Conservation (phyloP, 2,329 filamentous ascomycete genomes). For the Clarireedia sp. region DNA sequence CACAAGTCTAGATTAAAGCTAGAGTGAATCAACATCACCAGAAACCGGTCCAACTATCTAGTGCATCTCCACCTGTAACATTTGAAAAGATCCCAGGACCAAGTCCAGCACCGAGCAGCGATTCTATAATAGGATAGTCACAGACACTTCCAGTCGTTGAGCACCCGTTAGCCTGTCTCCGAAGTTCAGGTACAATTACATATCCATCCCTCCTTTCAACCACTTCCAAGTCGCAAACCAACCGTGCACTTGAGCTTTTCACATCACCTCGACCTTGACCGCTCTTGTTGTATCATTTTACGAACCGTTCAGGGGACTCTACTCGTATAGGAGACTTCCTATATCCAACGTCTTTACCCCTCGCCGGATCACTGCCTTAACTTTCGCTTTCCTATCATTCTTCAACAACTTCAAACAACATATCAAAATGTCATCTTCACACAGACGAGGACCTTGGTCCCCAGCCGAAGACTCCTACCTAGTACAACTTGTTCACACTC, state of each 20-base stretch:
- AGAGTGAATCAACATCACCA: not conserved
- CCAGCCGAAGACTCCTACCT: conserved; percentile 66
- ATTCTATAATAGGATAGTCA: conserved; percentile 6
- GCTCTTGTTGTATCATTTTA: conserved; percentile 6
- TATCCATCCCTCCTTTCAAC: not conserved
- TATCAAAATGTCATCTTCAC: conserved; percentile 30
- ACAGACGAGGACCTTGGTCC: conserved; percentile 77
- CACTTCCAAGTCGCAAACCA: conserved; percentile 1
- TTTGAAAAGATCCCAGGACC: conserved; percentile 3
- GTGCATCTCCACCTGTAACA: conserved; percentile 8
- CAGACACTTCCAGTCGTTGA: conserved; percentile 8
- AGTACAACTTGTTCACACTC: conserved; percentile 59
- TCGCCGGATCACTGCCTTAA: not conserved
- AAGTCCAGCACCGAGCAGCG: conserved; percentile 6
- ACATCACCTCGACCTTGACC: conserved; percentile 3
- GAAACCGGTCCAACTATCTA: conserved; percentile 1
- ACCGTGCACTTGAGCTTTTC: conserved; percentile 7
- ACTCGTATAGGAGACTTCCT: not conserved
- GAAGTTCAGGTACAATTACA: conserved; percentile 1
- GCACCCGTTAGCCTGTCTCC: conserved; percentile 7
- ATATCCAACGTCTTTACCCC: conserved; percentile 8
- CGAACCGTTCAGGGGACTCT: not conserved
- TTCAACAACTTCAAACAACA: not conserved
- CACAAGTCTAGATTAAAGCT: conserved; percentile 3
- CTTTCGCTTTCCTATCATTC: not conserved